Conservation (phyloP, 441 rosid species). For the Jatropha podagrica region DNA sequence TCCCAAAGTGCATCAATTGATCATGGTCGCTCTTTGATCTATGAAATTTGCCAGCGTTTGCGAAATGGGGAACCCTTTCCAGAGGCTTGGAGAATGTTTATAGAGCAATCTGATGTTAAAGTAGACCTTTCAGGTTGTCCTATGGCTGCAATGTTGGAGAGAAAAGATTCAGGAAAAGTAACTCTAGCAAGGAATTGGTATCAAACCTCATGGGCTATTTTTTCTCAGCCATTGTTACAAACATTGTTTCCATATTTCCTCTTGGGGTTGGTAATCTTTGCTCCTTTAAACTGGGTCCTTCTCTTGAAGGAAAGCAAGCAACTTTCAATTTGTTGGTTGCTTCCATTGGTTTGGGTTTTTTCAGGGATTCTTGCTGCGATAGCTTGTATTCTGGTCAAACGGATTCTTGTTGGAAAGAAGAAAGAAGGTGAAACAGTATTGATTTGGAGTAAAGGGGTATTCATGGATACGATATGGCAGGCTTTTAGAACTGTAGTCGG, state of each 20-base stretch:
- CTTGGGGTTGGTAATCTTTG: conserved; percentile 38
- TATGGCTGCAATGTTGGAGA: conserved; percentile 48
- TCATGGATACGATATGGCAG: conserved; percentile 67
- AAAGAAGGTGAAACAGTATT: conserved; percentile 47
- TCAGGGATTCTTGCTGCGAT: conserved; percentile 47
- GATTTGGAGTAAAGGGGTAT: conserved; percentile 54
- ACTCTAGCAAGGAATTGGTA: conserved; percentile 52
- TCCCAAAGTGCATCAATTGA: conserved; percentile 72
- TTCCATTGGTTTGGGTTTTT: conserved; percentile 50
- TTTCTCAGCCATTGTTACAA: conserved; percentile 60
- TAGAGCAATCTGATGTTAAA: conserved; percentile 66
- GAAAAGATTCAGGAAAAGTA: conserved; percentile 29
- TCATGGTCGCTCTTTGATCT: conserved; percentile 67
- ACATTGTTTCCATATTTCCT: conserved; percentile 55
- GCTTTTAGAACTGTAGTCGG: conserved; percentile 57
- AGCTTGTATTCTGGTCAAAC: conserved; percentile 48
- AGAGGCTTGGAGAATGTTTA: conserved; percentile 58
- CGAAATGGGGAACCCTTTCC: conserved; percentile 62
- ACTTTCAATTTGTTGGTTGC: conserved; percentile 39
- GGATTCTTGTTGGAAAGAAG: conserved; percentile 64
- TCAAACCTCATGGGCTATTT: conserved; percentile 48
- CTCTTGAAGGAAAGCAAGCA: conserved; percentile 30
- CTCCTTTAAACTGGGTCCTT: conserved; percentile 39
- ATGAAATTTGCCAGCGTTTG: conserved; percentile 65
- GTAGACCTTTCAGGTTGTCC: conserved; percentile 70